Conservation (phyloP, 768 basidiomycete species). For the Mrakia blollopis region DNA sequence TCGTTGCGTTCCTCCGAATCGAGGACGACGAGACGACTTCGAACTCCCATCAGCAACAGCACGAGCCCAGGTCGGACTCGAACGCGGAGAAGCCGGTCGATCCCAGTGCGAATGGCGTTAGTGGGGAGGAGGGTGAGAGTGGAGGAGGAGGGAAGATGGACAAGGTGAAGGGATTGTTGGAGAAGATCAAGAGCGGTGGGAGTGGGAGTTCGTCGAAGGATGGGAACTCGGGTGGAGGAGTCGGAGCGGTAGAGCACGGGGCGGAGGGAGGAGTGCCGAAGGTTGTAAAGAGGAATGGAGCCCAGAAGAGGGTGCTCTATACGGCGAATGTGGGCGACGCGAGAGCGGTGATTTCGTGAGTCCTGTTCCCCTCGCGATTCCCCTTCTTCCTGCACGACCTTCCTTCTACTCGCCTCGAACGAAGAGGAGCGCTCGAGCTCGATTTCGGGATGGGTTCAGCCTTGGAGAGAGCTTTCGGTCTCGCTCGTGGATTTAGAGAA, state of each 20-base stretch:
- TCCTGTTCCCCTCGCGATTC: constrained; percentile 10
- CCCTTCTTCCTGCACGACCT: background rate
- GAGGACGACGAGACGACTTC: constrained; percentile 58
- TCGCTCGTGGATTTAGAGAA: background rate
- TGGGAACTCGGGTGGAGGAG: background rate
- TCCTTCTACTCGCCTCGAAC: background rate
- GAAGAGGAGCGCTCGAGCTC: background rate
- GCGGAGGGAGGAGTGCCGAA: background rate
- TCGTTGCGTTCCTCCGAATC: constrained; percentile 87
- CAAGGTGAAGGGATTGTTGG: constrained; percentile 26
- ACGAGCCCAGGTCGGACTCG: background rate
- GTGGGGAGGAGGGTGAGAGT: background rate
- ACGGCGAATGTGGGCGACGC: constrained; percentile 97
- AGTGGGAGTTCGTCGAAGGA: constrained; percentile 14
- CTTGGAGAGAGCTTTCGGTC: background rate
- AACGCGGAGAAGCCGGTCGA: background rate
- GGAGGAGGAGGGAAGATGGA: constrained; percentile 14
- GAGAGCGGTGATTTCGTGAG: constrained; percentile 75
- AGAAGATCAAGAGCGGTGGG: constrained; percentile 25
- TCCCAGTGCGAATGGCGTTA: background rate
- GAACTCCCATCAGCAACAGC: background rate
- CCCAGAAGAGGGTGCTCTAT: constrained; percentile 69
- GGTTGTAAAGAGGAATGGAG: constrained; percentile 45
- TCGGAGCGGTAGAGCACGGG: background rate
- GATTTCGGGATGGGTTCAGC: no score